Evolutionary conservation across 2,329 filamentous ascomycete genomes (phyloP), one percentile per base, ranked within the genome.

Genomic region (Paecilomyces fulvus): DNA sequence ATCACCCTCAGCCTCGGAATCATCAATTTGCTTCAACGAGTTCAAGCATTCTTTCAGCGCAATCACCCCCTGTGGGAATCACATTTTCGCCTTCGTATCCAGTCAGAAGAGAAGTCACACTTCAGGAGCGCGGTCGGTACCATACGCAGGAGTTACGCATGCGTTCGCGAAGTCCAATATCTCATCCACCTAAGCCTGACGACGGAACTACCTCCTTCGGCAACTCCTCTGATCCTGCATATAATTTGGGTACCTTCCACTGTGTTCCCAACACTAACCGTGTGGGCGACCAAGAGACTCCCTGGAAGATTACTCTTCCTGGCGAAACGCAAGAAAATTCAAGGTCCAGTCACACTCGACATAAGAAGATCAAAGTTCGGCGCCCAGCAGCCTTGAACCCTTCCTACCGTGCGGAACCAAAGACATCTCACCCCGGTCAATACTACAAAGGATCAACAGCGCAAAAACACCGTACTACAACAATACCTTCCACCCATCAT

Each of bases 231-330:
- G 64, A 64, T 54, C 66, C 63, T 5, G 67, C 64, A 23, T 60
- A 63, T 56, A 59, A 59, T 6, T 58, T 72, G 0, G 71, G 72
- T 3, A 71, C 65, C n/a, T 74, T 74, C 58, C 60, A 59, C 23
- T 59, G 63, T 21, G 67, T 68, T 33, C 67, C 66, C 1, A 64
- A 68, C 30, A 64, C 68, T n/a, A 62, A 65, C 10, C 65, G 70
- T 12, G 56, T 65, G 37, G 69, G 67, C 11, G 69, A 71, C 56
- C 72, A 74, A 58, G 70, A 73, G 56, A 61, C 63, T 8, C 72
- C 72, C 2, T 74, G 67, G 63, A 68, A 65, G 12, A 68, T 74
- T 51, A 67, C 60, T 1, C 60, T 74, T 5, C 70, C 72, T 2
- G 66, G 67, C 2, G 60, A 60, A n/a, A 6, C 55, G 14, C 55